These are phyloP conservation scores for Bromus sterilis DNA, from an alignment of 176 grass and related monocot genomes.

Conservation along the genomic window DNA sequence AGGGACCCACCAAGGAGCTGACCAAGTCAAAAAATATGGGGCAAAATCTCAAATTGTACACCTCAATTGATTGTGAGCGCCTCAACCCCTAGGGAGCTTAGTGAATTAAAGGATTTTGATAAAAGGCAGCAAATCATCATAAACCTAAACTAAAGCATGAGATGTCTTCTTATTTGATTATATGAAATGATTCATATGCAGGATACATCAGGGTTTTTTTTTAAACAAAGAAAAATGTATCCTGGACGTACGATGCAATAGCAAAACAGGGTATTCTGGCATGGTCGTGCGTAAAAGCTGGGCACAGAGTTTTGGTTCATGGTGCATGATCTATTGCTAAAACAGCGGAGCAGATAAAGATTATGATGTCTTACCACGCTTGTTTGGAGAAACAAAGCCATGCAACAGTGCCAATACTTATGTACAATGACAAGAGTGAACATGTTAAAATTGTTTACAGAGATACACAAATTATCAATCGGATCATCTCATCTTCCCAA, in stretches of 20 bases:
- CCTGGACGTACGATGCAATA: background rate
- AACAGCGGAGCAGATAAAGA: background rate
- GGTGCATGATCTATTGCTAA: background rate
- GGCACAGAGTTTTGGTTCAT: background rate
- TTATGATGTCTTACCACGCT: background rate
- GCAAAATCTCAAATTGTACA: too few species aligned
- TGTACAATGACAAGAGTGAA: background rate
- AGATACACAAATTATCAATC: background rate
- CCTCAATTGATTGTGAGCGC: too few species aligned
- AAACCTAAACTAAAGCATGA: background rate
- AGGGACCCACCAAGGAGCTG: too few species aligned
- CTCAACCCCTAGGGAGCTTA: too few species aligned
- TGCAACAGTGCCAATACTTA: background rate
- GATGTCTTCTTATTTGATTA: background rate
- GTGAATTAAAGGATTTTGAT: too few species aligned
- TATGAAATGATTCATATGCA: constrained; percentile 7
- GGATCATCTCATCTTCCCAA: background rate
- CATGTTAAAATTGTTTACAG: background rate
- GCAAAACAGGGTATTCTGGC: background rate
- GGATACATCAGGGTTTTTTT: background rate
- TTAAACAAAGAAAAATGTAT: background rate
- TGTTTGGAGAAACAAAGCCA: background rate
- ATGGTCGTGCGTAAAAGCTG: background rate
- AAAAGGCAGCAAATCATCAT: background rate
- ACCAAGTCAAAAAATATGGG: too few species aligned